Evolutionary conservation across 176 grass and related monocot genomes (phyloP).

Genomic region (Carex cristatella): DNA sequence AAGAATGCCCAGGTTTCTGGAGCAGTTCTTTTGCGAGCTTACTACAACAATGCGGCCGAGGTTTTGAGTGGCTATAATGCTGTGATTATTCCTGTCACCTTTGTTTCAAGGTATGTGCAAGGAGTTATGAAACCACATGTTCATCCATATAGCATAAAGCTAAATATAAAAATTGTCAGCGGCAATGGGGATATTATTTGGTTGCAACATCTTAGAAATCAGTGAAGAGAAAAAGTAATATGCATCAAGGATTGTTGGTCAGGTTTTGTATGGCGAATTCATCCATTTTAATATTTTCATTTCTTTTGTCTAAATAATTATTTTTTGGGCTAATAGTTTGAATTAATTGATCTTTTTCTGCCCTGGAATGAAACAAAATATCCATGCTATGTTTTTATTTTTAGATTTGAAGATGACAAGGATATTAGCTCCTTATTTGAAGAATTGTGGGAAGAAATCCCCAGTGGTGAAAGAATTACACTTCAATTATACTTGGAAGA

Average conservation of each 20-base stretch:
- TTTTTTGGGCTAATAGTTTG: background rate
- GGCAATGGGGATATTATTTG: background rate
- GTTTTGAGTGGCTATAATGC: conserved; percentile 74
- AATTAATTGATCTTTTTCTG: background rate
- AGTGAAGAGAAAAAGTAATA: background rate
- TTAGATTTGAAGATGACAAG: conserved; percentile 97
- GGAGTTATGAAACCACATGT: background rate
- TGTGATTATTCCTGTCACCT: conserved; percentile 70
- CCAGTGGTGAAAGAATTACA: conserved; percentile 89
- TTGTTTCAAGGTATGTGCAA: conserved; percentile 82
- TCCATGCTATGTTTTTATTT: conserved; percentile 16
- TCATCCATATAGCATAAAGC: background rate
- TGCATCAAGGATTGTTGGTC: background rate
- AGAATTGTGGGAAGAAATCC: conserved; percentile 91
- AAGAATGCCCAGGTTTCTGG: conserved; percentile 83
- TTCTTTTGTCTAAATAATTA: background rate
- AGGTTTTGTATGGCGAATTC: background rate
- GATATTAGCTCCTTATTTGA: conserved; percentile 74
- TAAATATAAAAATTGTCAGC: background rate
- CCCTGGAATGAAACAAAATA: background rate
- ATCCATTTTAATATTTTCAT: background rate
- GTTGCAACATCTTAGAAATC: background rate
- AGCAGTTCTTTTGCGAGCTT: conserved; percentile 87
- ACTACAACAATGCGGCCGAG: conserved; percentile 66
- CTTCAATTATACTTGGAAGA: conserved; percentile 79